Percentiles rank a stretch among this genome's conserved stretches.
These are phyloP conservation scores for Leucocoprinus leucothites DNA, from an alignment of 768 basidiomycete genomes.

Conservation along the genomic window DNA sequence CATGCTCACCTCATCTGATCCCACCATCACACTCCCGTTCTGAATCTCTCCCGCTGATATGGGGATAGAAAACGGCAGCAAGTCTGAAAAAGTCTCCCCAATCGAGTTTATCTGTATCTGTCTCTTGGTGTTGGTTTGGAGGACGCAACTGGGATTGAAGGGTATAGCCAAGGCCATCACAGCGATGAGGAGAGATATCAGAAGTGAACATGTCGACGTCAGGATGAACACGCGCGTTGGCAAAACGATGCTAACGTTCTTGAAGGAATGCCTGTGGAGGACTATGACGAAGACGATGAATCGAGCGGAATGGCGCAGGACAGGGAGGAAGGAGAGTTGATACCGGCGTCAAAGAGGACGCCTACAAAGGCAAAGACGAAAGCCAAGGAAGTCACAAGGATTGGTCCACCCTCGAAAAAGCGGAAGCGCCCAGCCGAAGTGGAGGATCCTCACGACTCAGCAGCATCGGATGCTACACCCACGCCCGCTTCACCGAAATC, in stretches of 20 bases:
- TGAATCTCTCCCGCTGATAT: neutral
- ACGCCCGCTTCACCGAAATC: too few relatives aligned
- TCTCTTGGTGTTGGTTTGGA: constrained; percentile 51
- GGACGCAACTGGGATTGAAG: constrained; percentile 29
- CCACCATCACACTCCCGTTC: neutral
- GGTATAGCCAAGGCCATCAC: constrained; percentile 44
- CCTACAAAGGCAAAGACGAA: too few relatives aligned
- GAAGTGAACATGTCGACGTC: constrained; percentile 58
- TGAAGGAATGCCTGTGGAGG: constrained; percentile 27
- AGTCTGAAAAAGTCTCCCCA: constrained; percentile 58
- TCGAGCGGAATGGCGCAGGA: neutral
- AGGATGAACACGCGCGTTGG: constrained; percentile 58
- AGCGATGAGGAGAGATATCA: constrained; percentile 53
- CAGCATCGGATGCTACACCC: too few relatives aligned
- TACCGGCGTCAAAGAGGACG: too few relatives aligned
- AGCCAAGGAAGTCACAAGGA: too few relatives aligned
- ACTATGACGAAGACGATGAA: constrained; percentile 15
- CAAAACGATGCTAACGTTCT: constrained; percentile 52
- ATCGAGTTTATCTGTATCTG: constrained; percentile 63
- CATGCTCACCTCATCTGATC: constrained; percentile 37
- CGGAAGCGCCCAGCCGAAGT: too few relatives aligned
- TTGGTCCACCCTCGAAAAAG: too few relatives aligned
- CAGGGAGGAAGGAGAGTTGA: too few relatives aligned
- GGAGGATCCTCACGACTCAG: too few relatives aligned
- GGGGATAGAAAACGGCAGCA: constrained; percentile 26